Evolutionary conservation across 345 rosid genomes (phyloP).

Genomic region (Eucalyptus victrix): DNA sequence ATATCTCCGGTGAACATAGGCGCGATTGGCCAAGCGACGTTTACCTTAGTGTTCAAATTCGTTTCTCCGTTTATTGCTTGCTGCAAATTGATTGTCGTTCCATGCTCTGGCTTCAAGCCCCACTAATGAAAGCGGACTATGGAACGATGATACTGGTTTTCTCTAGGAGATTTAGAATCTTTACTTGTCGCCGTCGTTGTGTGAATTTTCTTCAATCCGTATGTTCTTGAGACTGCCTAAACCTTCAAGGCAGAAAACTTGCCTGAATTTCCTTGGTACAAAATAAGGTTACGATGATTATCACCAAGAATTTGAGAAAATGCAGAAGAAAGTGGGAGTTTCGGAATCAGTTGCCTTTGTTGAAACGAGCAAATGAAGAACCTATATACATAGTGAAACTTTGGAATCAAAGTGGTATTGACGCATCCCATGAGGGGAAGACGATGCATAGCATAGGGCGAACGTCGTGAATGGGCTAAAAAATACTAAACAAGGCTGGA

Average conservation of each 20-base stretch:
- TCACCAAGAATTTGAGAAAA: not conserved
- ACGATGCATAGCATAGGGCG: not conserved
- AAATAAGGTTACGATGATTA: not conserved
- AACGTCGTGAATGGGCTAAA: not conserved
- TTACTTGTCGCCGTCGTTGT: not conserved
- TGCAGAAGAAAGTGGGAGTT: not conserved
- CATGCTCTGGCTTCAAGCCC: not conserved
- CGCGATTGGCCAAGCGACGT: not conserved
- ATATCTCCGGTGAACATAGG: not conserved
- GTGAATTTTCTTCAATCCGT: not conserved
- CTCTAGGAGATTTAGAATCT: not conserved
- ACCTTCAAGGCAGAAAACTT: not conserved
- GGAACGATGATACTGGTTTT: not conserved
- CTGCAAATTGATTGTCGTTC: not conserved
- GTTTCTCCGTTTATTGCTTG: not conserved
- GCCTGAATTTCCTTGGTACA: not conserved
- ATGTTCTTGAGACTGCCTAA: rapidly evolving
- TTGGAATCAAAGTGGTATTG: not conserved
- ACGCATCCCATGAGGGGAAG: not conserved
- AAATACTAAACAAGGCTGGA: not conserved
- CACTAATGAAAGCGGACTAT: not conserved
- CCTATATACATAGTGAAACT: not conserved
- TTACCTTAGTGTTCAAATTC: not conserved
- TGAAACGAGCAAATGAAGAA: not conserved
- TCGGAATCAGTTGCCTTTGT: not conserved